A percentile compares a stretch with the other conserved stretches of the same genome.
Conservation (phyloP, 345 rosid genomes). For the Eucalyptus marginata region DNA sequence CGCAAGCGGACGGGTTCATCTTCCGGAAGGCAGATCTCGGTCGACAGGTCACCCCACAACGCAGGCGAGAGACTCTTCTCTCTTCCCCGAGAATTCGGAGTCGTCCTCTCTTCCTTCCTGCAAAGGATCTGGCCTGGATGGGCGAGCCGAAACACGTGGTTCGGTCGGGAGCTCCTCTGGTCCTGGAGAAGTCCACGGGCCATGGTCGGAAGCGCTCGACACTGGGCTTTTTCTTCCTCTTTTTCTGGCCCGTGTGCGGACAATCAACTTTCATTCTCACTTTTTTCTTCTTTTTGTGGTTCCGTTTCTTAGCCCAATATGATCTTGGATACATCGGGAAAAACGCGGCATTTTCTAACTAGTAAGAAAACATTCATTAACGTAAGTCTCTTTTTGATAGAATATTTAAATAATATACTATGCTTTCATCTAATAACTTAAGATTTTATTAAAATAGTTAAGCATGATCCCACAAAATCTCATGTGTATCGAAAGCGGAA, state of each 20-base stretch:
- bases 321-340: too few relatives aligned
- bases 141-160: background rate
- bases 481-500: accelerated
- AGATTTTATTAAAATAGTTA: accelerated
- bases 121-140: background rate
- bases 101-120: background rate
- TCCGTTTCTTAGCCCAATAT: background rate
- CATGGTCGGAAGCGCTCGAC: background rate
- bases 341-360: background rate
- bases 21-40: background rate
- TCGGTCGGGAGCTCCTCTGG: background rate
- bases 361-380: accelerated
- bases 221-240: background rate
- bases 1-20: background rate
- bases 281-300: background rate
- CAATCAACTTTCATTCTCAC: background rate
- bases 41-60: background rate
- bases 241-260: background rate
- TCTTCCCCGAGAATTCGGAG: background rate
- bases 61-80: background rate
- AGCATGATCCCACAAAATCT: accelerated
- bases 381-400: background rate
- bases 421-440: background rate
- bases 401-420: too few relatives aligned
- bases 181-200: background rate